Base-by-base conservation (phyloP, 495 filamentous ascomycete species). In the Annulohypoxylon moriforme region DNA sequence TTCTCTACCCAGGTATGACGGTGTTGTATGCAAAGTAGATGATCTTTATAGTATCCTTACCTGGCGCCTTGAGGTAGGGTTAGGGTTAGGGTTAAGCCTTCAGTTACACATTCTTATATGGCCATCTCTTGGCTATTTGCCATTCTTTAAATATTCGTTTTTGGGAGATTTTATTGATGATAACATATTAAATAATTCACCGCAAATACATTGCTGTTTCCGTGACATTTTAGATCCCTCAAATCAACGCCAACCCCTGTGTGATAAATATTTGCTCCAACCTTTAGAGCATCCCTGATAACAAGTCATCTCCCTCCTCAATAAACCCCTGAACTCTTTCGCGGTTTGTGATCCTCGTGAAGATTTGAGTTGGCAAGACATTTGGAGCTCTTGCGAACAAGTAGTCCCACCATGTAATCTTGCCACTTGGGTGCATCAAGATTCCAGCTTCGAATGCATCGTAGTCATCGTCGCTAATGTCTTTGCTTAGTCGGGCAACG, bases 391-490 rank as follows among this genome's bases (percentile, higher is more conserved):
- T 11, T 9, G n/a, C 0, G 4, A 7, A 50, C 14, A 66, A 40
- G 25, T 31, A 60, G 0, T 66, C 46, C 68, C 62, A 71, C 62
- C 50, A 66, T 14, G 56, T n/a, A 3, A 44, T 10, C 4, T 63
- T 61, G 14, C 68, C 68, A 25, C n/a, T 42, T 7, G 62, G 62
- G 47, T 66, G 62, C 38, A 58, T 61, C 13, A 70, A n/a, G 16
- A 2, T 7, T 8, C 13, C 46, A 3, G n/a, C 16, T 46, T 70
- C 68, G 27, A 65, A 66, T 1, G 11, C 36, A 0, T 61, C 47
- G 0, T 31, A 25, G 5, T 64, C 0, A 0, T 57, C 33, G 0
- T 46, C 24, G 3, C 2, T 20, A n/a, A 66, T 58, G 0, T 44
- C 29, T 3, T 31, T 13, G 10, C 38, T 20, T 16, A 66, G 18